These are phyloP conservation scores for Gaultheria prostrata DNA, from an alignment of 148 eudicot genomes.

Conservation along the genomic window DNA sequence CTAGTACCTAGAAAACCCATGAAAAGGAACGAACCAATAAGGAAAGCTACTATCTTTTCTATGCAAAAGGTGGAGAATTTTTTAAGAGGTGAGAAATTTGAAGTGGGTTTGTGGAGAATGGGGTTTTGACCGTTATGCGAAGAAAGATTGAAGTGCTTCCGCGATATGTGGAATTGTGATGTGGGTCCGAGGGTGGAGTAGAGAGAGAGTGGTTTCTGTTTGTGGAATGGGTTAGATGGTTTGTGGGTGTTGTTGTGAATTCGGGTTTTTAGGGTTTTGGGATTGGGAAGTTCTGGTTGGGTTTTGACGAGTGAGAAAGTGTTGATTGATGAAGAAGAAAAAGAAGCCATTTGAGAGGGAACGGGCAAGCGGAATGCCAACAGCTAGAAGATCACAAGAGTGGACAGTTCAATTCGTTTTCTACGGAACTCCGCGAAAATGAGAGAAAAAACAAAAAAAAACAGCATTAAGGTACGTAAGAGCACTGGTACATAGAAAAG, in stretches of 20 bases:
- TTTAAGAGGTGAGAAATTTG: constrained; percentile 14
- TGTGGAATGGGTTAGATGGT: neutral
- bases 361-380: neutral
- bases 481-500: too few relatives aligned
- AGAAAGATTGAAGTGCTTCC: constrained; percentile 7
- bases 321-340: constrained; percentile 10
- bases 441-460: too few relatives aligned
- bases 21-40: constrained; percentile 67
- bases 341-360: neutral
- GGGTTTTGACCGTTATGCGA: neutral
- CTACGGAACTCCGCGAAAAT: too few relatives aligned
- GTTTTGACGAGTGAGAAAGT: constrained; percentile 20
- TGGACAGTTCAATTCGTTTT: too few relatives aligned
- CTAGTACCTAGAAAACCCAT: constrained; percentile 36
- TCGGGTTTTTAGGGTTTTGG: constrained; percentile 5
- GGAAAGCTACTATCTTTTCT: constrained; percentile 36
- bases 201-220: constrained; percentile 6
- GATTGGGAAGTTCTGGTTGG: constrained; percentile 7
- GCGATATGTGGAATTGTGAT: constrained; percentile 9
- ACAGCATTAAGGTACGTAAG: too few relatives aligned
- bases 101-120: constrained; percentile 12
- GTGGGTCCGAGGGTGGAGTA: constrained; percentile 16
- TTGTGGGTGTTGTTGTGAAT: neutral
- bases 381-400: neutral
- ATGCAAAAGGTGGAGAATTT: constrained; percentile 31